Percentiles rank a stretch among this genome's conserved stretches.
These are phyloP conservation scores for Leptosphaerulina australis DNA, from an alignment of 2,329 filamentous ascomycete genomes.

Conservation along the genomic window DNA sequence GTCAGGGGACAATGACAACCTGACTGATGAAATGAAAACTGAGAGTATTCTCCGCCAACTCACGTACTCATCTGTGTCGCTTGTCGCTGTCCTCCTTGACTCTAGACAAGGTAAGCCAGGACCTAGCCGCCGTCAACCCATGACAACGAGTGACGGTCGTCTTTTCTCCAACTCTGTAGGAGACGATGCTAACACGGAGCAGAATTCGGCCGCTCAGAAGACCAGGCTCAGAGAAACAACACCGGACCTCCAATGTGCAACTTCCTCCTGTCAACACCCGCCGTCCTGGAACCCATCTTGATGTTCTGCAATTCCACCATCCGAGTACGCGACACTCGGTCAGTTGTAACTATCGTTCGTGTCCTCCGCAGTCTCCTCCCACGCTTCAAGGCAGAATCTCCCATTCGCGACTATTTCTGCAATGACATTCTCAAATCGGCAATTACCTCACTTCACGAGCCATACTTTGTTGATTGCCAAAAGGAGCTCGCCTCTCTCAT, in stretches of 20 bases:
- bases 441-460: constrained; percentile 88
- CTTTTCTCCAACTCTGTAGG: neutral
- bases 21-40: constrained; percentile 96
- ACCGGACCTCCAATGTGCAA: constrained; percentile 70
- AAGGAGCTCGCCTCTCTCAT: constrained; percentile 90
- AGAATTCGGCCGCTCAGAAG: constrained; percentile 42
- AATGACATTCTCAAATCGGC: constrained; percentile 87
- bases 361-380: constrained; percentile 86
- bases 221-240: constrained; percentile 43
- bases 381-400: constrained; percentile 66
- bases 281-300: constrained; percentile 84
- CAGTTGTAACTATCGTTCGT: constrained; percentile 81
- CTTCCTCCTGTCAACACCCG: constrained; percentile 79
- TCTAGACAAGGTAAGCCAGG: constrained; percentile 54
- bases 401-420: constrained; percentile 86
- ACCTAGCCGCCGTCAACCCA: neutral
- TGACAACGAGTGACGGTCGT: neutral
- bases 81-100: constrained; percentile 88
- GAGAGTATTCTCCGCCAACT: constrained; percentile 94
- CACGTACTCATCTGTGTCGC: constrained; percentile 88
- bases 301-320: constrained; percentile 91
- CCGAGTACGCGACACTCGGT: constrained; percentile 85
- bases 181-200: neutral
- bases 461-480: constrained; percentile 95
- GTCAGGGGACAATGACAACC: constrained; percentile 71